Evolutionary conservation across 805 yeast species (phyloP), one percentile per base, ranked within the genome.

Genomic region (Lipomyces yamanashiensis): DNA sequence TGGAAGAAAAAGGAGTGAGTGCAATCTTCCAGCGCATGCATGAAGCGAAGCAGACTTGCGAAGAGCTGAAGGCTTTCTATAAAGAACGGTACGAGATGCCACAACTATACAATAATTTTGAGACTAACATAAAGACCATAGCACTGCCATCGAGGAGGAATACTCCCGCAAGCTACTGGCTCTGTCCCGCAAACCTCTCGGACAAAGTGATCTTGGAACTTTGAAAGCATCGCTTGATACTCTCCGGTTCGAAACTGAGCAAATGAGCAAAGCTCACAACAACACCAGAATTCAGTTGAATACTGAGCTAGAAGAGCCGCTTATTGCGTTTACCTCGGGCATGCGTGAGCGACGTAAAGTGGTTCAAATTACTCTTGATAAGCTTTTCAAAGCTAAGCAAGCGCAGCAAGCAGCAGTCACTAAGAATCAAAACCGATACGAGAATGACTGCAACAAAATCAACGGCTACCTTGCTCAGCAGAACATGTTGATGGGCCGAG

Each of bases 401-500:
- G 62, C 73, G 17, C 81, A 79, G 67, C 73, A 74, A 59, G 67
- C 64, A 37, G 61, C 68, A 12, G 76, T 75, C 10, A 77, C 76
- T 57, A 76, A 76, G 66, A 70, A 74, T 28, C 69, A 78, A 61
- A 77, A 77, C 37, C 80, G 80, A 63, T 91, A 83, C 75, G 85
- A 85, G 65, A 74, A 76, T 2, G 89, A 84, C 59, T 85, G 87
- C 74, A 76, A 81, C 41, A 85, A 81, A 68, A 78, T 88, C 62
- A 86, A 86, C 66, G 81, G 87, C 3, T 81, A 81, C 61, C 78
- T 81, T 51, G 86, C 92, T 6, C 84, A 86, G 68, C 84, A 84
- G 68, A 85, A 85, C 62, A 79, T 91, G 23, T 80, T 90, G 36
- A 84, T 89, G 79, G 95, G 92, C 21, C 84, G 83, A 67, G 96